phyloP scores from a whole-genome alignment of 306 rosid genomes.

The apple (Malus domestica) region DNA sequence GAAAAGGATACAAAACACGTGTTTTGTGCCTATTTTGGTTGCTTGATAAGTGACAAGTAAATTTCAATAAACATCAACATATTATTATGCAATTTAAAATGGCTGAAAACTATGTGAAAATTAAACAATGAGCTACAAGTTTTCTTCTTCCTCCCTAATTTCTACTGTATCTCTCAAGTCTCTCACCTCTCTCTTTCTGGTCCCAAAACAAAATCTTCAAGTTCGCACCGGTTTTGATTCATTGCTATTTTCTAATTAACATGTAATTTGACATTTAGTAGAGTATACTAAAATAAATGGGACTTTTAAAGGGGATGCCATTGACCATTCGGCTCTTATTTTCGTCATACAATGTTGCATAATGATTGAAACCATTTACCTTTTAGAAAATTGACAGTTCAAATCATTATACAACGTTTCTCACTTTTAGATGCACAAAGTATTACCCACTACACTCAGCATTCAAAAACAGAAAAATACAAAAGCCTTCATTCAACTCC shows the following conservation, averaged over 20 bases:
- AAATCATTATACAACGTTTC: too few species aligned
- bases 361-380: too few species aligned
- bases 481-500: too few species aligned
- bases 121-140: not conserved
- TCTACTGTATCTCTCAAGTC: not conserved
- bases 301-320: not conserved
- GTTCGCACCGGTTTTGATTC: not conserved
- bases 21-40: not conserved
- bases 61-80: not conserved
- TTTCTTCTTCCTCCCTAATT: not conserved
- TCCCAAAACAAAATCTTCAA: not conserved
- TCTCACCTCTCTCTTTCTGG: not conserved
- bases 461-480: too few species aligned
- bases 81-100: not conserved
- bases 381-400: too few species aligned
- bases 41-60: conserved; percentile 6
- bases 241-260: not conserved
- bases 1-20: not conserved
- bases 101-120: not conserved
- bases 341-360: not conserved
- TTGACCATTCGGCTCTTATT: not conserved
- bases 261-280: too few species aligned
- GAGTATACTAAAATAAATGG: too few species aligned
- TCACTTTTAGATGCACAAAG: too few species aligned
- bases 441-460: too few species aligned